A percentile compares a stretch with the other conserved stretches of the same genome.
Evolutionary conservation across 345 rosid species (phyloP).

Genomic region (Populus ilicifolia): DNA sequence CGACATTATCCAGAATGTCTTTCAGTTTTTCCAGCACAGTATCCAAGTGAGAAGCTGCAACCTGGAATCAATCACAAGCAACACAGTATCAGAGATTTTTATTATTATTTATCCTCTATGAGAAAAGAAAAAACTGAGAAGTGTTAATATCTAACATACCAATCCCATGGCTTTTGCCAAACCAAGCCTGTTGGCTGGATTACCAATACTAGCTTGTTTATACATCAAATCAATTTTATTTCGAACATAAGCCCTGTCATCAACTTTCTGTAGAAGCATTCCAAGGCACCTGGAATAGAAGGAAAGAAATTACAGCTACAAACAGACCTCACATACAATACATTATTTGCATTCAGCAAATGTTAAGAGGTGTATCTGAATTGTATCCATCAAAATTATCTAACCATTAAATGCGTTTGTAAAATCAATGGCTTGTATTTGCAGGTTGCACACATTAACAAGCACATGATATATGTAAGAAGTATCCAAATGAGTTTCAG

Average conservation of each 20-base stretch:
- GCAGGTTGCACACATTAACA: background rate
- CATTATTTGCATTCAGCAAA: background rate
- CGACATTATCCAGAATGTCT: slow-evolving; percentile 75
- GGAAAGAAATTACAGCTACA: slow-evolving; percentile 12
- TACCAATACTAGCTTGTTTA: slow-evolving; percentile 71
- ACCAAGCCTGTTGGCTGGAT: slow-evolving; percentile 91
- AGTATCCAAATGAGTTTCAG: background rate
- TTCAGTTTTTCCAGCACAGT: slow-evolving; percentile 90
- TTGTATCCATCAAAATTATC: background rate
- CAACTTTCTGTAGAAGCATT: slow-evolving; percentile 86
- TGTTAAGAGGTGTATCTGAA: background rate
- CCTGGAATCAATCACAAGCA: slow-evolving; percentile 46
- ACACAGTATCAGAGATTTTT: slow-evolving; percentile 5
- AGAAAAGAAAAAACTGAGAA: background rate
- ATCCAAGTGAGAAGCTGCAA: slow-evolving; percentile 96
- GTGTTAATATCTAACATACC: slow-evolving; percentile 44
- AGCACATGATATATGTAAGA: background rate
- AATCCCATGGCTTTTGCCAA: slow-evolving; percentile 96
- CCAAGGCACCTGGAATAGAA: slow-evolving; percentile 72
- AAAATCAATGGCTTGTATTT: background rate
- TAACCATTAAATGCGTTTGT: background rate
- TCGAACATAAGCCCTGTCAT: slow-evolving; percentile 71
- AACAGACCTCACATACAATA: background rate
- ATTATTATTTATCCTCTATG: too few relatives aligned
- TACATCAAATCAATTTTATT: slow-evolving; percentile 90